phyloP scores from a whole-genome alignment of 2,329 filamentous ascomycete genomes.

The Phialophora tarda region DNA sequence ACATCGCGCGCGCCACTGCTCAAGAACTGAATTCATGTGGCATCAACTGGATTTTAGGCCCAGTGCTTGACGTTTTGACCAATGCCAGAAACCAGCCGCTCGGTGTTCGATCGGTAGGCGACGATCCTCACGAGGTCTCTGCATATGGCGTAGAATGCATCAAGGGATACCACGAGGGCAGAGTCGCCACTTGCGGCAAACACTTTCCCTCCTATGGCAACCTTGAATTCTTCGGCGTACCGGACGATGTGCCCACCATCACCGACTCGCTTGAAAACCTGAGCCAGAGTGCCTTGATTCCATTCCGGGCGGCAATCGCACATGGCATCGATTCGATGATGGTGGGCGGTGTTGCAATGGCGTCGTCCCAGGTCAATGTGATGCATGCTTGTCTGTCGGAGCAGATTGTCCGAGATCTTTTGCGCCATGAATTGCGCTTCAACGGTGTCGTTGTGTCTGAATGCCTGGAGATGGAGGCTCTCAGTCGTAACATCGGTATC shows the following conservation, averaged over 20 bases:
- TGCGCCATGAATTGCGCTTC: conserved; percentile 88
- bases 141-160: conserved; percentile 89
- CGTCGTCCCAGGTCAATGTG: conserved; percentile 87
- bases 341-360: conserved; percentile 91
- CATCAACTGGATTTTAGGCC: conserved; percentile 93
- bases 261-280: conserved; percentile 92
- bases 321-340: conserved; percentile 93
- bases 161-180: conserved; percentile 90
- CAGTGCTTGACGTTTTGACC: conserved; percentile 89
- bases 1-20: conserved; percentile 89
- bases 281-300: conserved; percentile 87
- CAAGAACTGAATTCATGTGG: conserved; percentile 91
- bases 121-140: conserved; percentile 93
- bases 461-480: conserved; percentile 93
- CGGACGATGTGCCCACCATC: conserved; percentile 90
- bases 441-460: conserved; percentile 93
- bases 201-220: conserved; percentile 97
- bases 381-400: conserved; percentile 94
- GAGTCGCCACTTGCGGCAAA: conserved; percentile 87
- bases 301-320: conserved; percentile 86
- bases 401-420: conserved; percentile 86
- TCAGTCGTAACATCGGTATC: conserved; percentile 95
- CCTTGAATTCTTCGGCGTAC: conserved; percentile 88
- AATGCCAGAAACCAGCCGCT: conserved; percentile 90
- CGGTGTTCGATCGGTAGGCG: conserved; percentile 85